phyloP scores from a whole-genome alignment of 176 grass and related monocot species.

The Zoysia japonica region DNA sequence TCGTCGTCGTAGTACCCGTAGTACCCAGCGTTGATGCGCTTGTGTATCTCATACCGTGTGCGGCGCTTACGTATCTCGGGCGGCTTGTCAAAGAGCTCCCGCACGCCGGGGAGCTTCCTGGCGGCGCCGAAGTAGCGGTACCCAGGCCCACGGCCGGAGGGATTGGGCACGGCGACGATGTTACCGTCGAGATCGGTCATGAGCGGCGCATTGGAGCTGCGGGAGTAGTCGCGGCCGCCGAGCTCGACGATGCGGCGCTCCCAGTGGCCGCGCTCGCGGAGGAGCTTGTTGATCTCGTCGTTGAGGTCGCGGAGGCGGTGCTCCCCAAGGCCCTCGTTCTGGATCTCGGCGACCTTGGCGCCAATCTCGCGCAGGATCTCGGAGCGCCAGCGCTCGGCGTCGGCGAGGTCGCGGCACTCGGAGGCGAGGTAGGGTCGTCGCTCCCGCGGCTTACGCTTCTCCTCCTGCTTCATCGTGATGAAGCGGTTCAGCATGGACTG shows the following conservation, averaged over 20 bases:
- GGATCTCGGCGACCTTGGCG: slow-evolving; percentile 92
- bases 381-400: slow-evolving; percentile 84
- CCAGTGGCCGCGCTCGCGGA: slow-evolving; percentile 95
- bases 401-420: slow-evolving; percentile 94
- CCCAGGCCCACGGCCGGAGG: slow-evolving; percentile 78
- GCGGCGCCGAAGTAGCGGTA: slow-evolving; percentile 98
- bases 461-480: slow-evolving; percentile 99
- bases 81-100: slow-evolving; percentile 94
- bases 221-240: slow-evolving; percentile 79
- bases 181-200: slow-evolving; percentile 98
- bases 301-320: slow-evolving; percentile 98
- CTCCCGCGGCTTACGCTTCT: slow-evolving; percentile 95
- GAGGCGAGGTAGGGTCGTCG: slow-evolving; percentile 90
- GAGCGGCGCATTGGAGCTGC: slow-evolving; percentile 59
- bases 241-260: slow-evolving; percentile 91
- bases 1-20: slow-evolving; percentile 95
- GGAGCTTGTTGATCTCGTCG: slow-evolving; percentile 99
- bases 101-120: slow-evolving; percentile 90
- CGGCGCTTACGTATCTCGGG: slow-evolving; percentile 78
- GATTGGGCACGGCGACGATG: slow-evolving; percentile 88
- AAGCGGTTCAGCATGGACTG: slow-evolving; percentile 98
- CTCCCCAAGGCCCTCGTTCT: slow-evolving; percentile 95
- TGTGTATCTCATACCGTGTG: slow-evolving; percentile 91
- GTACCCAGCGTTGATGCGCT: slow-evolving; percentile 85
- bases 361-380: slow-evolving; percentile 98